phyloP scores from a whole-genome alignment of 2,329 filamentous ascomycete species.

The Exophiala sp. region DNA sequence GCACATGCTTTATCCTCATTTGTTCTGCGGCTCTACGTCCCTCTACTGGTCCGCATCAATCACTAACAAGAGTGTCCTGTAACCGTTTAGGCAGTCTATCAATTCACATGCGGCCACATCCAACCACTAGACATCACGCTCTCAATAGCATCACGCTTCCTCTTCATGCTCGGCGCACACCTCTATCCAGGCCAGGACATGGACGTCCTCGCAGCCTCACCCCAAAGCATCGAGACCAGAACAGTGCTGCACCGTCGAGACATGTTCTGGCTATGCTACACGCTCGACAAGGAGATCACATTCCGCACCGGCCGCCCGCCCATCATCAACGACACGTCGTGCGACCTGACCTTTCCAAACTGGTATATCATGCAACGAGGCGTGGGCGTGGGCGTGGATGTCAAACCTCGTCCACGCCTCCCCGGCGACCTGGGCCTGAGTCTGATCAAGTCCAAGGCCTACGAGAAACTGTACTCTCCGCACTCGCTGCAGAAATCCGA shows the following conservation, averaged over 20 bases:
- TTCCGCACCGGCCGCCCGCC: slow-evolving; percentile 51
- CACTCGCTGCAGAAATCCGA: slow-evolving; percentile 47
- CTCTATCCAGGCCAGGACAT: slow-evolving; percentile 20
- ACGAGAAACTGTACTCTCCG: slow-evolving; percentile 47
- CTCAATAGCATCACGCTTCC: slow-evolving; percentile 43
- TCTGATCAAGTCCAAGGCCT: slow-evolving; percentile 49
- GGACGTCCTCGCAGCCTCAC: slow-evolving; percentile 16
- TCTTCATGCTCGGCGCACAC: slow-evolving; percentile 49
- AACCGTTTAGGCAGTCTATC: slow-evolving; percentile 42
- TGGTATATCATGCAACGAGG: slow-evolving; percentile 36
- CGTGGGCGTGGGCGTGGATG: slow-evolving; percentile 28
- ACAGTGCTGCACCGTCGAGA: slow-evolving; percentile 33
- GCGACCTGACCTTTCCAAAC: slow-evolving; percentile 48
- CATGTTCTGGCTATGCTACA: slow-evolving; percentile 53
- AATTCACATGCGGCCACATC: slow-evolving; percentile 45
- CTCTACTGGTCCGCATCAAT: background rate
- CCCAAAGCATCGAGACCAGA: slow-evolving; percentile 4
- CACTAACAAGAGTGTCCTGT: too few species aligned
- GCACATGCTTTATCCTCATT: too few species aligned
- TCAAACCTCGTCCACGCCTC: slow-evolving; percentile 32
- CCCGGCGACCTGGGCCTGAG: slow-evolving; percentile 48
- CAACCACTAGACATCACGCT: slow-evolving; percentile 43
- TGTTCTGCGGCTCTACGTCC: too few species aligned
- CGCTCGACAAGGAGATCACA: slow-evolving; percentile 52
- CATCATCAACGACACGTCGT: slow-evolving; percentile 47